Conservation (phyloP, 1,284 basidiomycete species). For the Stereum hirsutum region DNA sequence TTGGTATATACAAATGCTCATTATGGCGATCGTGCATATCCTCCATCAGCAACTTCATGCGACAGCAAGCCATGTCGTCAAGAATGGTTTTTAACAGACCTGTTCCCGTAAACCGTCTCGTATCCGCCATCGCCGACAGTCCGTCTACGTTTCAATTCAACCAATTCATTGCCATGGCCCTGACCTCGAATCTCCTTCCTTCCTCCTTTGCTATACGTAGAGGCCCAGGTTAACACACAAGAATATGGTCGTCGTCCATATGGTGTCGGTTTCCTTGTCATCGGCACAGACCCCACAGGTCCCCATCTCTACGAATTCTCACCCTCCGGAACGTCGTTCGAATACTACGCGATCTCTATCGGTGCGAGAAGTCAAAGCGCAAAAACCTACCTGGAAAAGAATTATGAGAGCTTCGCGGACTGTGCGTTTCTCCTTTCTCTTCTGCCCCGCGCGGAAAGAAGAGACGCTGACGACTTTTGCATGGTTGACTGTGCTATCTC, state of each 20-base stretch:
- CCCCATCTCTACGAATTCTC: slow-evolving; percentile 99
- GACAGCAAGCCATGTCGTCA: slow-evolving; percentile 94
- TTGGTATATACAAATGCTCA: background rate
- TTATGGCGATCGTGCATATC: background rate
- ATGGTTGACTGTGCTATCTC: too few relatives aligned
- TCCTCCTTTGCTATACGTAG: slow-evolving; percentile 28
- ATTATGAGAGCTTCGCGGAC: slow-evolving; percentile 82
- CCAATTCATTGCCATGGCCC: background rate
- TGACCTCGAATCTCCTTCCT: background rate
- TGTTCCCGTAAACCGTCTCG: slow-evolving; percentile 89
- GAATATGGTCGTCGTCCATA: slow-evolving; percentile 97
- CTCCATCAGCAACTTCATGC: slow-evolving; percentile 87
- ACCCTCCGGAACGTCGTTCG: slow-evolving; percentile 94
- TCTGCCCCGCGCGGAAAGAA: too few relatives aligned
- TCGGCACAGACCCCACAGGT: slow-evolving; percentile 90
- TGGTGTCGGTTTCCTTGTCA: slow-evolving; percentile 97
- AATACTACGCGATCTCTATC: slow-evolving; percentile 98
- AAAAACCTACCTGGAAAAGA: slow-evolving; percentile 96
- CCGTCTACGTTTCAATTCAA: slow-evolving; percentile 19
- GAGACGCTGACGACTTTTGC: too few relatives aligned
- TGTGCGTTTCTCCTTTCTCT: slow-evolving; percentile 41
- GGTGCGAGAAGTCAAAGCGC: slow-evolving; percentile 96
- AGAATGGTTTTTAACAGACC: slow-evolving; percentile 94
- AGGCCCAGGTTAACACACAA: slow-evolving; percentile 98
- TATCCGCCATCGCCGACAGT: slow-evolving; percentile 94